Percentiles rank a stretch among this genome's conserved stretches.
Evolutionary conservation across 2,329 filamentous ascomycete species (phyloP).

Genomic region (Esteya vermicola): DNA sequence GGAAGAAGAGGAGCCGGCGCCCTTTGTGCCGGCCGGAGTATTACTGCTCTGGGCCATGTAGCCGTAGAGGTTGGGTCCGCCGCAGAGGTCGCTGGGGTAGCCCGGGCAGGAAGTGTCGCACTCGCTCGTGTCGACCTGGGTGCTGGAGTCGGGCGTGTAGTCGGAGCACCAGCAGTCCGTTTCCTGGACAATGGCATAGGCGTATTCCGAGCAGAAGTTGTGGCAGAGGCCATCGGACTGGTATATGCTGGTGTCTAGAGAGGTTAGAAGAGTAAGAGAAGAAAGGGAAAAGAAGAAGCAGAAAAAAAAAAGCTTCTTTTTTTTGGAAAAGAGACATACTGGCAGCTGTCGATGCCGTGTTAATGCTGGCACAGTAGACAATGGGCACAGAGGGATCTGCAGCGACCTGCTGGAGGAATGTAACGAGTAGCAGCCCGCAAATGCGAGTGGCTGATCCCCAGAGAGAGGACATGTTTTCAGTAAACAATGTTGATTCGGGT

Average conservation of each 20-base stretch:
- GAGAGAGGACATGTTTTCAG: slow-evolving; percentile 3
- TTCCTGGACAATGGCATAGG: slow-evolving; percentile 54
- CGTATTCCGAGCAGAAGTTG: slow-evolving; percentile 43
- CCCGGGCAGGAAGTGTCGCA: slow-evolving; percentile 53
- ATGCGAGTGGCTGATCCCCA: slow-evolving; percentile 1
- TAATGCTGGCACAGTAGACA: slow-evolving; percentile 30
- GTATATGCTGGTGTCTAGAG: slow-evolving; percentile 37
- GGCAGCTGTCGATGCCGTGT: slow-evolving; percentile 26
- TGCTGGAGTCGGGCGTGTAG: slow-evolving; percentile 38
- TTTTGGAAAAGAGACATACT: slow-evolving; percentile 21
- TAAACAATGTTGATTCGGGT: too few species aligned
- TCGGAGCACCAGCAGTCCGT: slow-evolving; percentile 64
- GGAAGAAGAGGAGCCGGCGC: not conserved
- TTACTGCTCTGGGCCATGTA: slow-evolving; percentile 47
- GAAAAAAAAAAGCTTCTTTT: not conserved
- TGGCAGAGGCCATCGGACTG: slow-evolving; percentile 60
- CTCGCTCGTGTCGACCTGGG: slow-evolving; percentile 23
- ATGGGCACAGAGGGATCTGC: slow-evolving; percentile 18
- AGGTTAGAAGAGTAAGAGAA: slow-evolving; percentile 15
- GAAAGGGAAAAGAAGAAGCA: not conserved
- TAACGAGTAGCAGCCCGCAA: slow-evolving; percentile 8
- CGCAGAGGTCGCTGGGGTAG: slow-evolving; percentile 53
- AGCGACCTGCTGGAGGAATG: slow-evolving; percentile 10
- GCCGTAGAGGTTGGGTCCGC: slow-evolving; percentile 45
- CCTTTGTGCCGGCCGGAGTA: slow-evolving; percentile 41